These are phyloP conservation scores for Rhipidocladum racemiflorum DNA, from an alignment of 176 grass and related monocot genomes.

Conservation along the genomic window DNA sequence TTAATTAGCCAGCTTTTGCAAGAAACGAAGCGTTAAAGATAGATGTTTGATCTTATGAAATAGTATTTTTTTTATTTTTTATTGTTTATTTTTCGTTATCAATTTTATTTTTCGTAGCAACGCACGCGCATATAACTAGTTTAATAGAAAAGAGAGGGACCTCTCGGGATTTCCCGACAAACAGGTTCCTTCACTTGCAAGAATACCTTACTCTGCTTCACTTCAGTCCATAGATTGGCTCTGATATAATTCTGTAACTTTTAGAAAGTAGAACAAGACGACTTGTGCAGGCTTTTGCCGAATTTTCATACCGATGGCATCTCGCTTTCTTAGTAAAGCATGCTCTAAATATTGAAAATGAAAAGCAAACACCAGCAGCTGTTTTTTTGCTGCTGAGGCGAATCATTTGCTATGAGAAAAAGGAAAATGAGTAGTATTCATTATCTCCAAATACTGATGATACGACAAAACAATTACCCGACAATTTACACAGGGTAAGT, in stretches of 20 bases:
- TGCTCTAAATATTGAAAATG: not conserved
- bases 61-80: too few species aligned
- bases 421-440: too few species aligned
- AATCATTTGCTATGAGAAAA: not conserved
- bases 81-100: too few species aligned
- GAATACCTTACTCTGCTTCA: not conserved
- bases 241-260: not conserved
- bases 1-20: too few species aligned
- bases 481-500: not conserved
- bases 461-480: not conserved
- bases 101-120: too few species aligned
- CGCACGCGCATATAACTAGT: too few species aligned
- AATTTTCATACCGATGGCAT: not conserved
- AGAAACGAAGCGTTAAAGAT: too few species aligned
- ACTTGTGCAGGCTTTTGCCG: not conserved
- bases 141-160: not conserved
- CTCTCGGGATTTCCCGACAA: constrained; percentile 6
- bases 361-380: not conserved
- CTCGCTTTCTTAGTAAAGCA: not conserved
- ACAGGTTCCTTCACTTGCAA: constrained; percentile 33
- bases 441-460: not conserved
- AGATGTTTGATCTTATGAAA: too few species aligned
- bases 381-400: not conserved
- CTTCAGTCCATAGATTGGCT: not conserved
- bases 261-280: not conserved